Evolutionary conservation across 2,329 filamentous ascomycete species (phyloP).

Genomic region (Fusarium mexicanum): DNA sequence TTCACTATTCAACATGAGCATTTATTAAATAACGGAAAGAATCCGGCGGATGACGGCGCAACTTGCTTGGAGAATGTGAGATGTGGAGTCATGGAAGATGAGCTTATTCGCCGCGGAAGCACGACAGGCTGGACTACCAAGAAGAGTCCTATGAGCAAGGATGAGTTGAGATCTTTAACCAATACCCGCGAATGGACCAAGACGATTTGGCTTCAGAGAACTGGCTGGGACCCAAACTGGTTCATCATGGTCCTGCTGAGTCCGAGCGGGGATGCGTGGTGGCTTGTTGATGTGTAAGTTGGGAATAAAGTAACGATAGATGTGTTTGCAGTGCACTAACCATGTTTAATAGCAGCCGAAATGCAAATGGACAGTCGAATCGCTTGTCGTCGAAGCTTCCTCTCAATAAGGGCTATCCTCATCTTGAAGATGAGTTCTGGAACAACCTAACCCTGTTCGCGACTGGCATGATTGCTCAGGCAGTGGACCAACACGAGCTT

Average conservation of each 20-base stretch:
- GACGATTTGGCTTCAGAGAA: conserved; percentile 74
- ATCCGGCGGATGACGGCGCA: conserved; percentile 67
- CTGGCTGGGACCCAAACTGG: conserved; percentile 78
- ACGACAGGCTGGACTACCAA: conserved; percentile 71
- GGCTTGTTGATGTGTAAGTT: conserved; percentile 72
- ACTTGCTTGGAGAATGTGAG: conserved; percentile 69
- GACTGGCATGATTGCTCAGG: conserved; percentile 62
- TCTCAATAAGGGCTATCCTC: conserved; percentile 55
- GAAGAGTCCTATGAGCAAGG: conserved; percentile 58
- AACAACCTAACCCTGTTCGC: conserved; percentile 60
- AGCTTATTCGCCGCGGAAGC: conserved; percentile 68
- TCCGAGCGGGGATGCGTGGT: conserved; percentile 81
- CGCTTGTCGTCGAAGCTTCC: conserved; percentile 54
- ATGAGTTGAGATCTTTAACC: conserved; percentile 68
- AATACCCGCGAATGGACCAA: conserved; percentile 72
- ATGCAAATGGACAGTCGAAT: conserved; percentile 37
- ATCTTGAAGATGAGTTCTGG: conserved; percentile 62
- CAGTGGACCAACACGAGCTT: conserved; percentile 59
- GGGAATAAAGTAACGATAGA: neutral
- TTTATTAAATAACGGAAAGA: conserved; percentile 69
- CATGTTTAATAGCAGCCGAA: conserved; percentile 39
- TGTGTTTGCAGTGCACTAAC: conserved; percentile 26
- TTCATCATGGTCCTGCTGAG: conserved; percentile 76
- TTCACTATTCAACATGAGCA: conserved; percentile 67
- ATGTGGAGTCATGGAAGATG: conserved; percentile 68